phyloP scores from a whole-genome alignment of 1,284 basidiomycete species.

The Wolfiporia cocos region DNA sequence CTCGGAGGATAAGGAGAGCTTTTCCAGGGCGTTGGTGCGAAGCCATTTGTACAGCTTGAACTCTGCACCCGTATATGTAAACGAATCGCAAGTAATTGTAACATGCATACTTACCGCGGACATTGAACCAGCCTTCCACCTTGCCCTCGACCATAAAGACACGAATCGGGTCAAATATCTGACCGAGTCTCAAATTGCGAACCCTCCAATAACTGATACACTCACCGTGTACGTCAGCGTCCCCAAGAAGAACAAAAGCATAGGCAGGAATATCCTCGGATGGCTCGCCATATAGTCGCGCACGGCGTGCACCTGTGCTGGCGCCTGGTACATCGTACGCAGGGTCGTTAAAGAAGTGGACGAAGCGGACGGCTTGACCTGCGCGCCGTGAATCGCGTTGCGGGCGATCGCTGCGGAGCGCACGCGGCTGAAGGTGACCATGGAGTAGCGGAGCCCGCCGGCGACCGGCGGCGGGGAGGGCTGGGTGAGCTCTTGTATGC shows the following conservation, averaged over 20 bases:
- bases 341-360: slow-evolving; percentile 45
- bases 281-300: slow-evolving; percentile 83
- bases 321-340: slow-evolving; percentile 64
- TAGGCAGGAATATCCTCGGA: slow-evolving; percentile 82
- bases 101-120: slow-evolving; percentile 25
- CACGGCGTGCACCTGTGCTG: slow-evolving; percentile 73
- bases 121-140: slow-evolving; percentile 80
- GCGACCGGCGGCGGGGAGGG: slow-evolving; percentile 54
- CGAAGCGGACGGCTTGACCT: slow-evolving; percentile 26
- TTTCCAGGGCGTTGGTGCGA: slow-evolving; percentile 47
- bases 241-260: slow-evolving; percentile 84
- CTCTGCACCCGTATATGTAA: slow-evolving; percentile 32
- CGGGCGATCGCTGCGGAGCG: slow-evolving; percentile 77
- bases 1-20: slow-evolving; percentile 29
- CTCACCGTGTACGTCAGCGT: slow-evolving; percentile 83
- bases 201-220: slow-evolving; percentile 4
- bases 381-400: slow-evolving; percentile 79
- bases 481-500: slow-evolving; percentile 62
- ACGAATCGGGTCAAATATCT: slow-evolving; percentile 92
- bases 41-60: slow-evolving; percentile 66
- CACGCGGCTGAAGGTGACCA: slow-evolving; percentile 55
- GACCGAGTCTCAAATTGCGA: not conserved
- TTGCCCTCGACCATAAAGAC: slow-evolving; percentile 81
- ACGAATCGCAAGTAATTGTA: not conserved
- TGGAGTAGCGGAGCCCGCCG: slow-evolving; percentile 63